These are phyloP conservation scores for Cordyceps militaris DNA, from an alignment of 2,329 filamentous ascomycete genomes.

Conservation along the genomic window DNA sequence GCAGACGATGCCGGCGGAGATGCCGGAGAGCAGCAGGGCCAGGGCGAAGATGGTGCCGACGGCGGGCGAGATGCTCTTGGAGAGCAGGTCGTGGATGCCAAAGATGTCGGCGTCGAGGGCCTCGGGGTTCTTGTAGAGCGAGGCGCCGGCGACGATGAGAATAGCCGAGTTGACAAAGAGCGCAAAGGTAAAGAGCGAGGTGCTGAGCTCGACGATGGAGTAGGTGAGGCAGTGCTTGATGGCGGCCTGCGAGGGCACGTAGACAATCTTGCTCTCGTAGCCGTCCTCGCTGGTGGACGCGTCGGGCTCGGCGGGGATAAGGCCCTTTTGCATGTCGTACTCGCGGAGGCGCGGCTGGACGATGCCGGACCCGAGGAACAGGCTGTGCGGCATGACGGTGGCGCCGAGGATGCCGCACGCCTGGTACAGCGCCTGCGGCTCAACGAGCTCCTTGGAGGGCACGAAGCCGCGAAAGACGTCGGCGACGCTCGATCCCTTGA, in stretches of 20 bases:
- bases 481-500: conserved; percentile 46
- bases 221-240: conserved; percentile 68
- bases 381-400: conserved; percentile 64
- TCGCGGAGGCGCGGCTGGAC: conserved; percentile 59
- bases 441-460: conserved; percentile 50
- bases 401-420: conserved; percentile 71
- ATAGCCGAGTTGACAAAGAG: conserved; percentile 81
- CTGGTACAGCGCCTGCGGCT: conserved; percentile 44
- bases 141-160: conserved; percentile 72
- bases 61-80: conserved; percentile 59
- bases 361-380: conserved; percentile 63
- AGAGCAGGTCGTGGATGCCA: conserved; percentile 69
- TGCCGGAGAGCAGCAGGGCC: conserved; percentile 70
- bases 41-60: conserved; percentile 82
- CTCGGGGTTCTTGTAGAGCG: conserved; percentile 56
- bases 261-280: conserved; percentile 45
- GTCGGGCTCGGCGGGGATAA: conserved; percentile 32
- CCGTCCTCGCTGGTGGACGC: conserved; percentile 25
- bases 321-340: conserved; percentile 53
- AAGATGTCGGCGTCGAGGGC: conserved; percentile 72
- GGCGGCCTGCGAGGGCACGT: conserved; percentile 64
- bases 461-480: conserved; percentile 60
- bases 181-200: conserved; percentile 75
- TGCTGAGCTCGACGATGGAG: conserved; percentile 60
- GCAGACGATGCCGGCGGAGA: conserved; percentile 78